Evolutionary conservation across 306 rosid genomes (phyloP).

Genomic region (Cucurbita maxima): DNA sequence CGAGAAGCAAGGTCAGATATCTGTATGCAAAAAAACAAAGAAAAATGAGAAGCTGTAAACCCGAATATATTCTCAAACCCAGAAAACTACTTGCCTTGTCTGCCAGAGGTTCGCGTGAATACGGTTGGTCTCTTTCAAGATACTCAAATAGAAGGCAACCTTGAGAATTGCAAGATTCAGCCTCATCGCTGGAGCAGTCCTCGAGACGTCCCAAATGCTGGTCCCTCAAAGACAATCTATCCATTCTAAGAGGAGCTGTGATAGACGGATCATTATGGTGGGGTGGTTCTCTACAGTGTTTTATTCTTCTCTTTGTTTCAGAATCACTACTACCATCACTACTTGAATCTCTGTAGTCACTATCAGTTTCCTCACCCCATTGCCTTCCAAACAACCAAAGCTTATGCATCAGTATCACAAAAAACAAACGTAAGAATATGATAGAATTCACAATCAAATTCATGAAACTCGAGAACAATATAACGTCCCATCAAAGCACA

Average conservation of each 20-base stretch:
- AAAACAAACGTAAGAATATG: not conserved
- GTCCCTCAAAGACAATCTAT: conserved; percentile 22
- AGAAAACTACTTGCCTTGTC: conserved; percentile 29
- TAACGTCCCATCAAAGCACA: not conserved
- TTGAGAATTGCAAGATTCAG: conserved; percentile 22
- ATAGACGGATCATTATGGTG: conserved; percentile 12
- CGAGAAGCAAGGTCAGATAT: conserved; percentile 30
- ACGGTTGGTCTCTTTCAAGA: conserved; percentile 35
- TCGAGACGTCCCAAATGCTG: conserved; percentile 1
- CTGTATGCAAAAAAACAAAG: conserved; percentile 9
- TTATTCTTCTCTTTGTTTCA: conserved; percentile 23
- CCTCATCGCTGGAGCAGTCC: conserved; percentile 26
- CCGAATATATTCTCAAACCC: not conserved
- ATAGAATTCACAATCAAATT: not conserved
- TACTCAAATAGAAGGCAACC: conserved; percentile 27
- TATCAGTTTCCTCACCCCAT: conserved; percentile 25
- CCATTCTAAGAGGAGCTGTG: conserved; percentile 16
- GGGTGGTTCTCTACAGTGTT: conserved; percentile 14
- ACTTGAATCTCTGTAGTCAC: conserved; percentile 32
- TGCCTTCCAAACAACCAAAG: conserved; percentile 19
- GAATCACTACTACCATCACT: conserved; percentile 32
- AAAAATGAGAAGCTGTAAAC: not conserved
- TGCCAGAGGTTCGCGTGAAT: conserved; percentile 31
- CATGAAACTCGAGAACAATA: not conserved
- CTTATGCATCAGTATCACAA: not conserved